Evolutionary conservation across 225 moss, liverwort and hornwort species (phyloP), one percentile per base, ranked within the genome.

Genomic region (Climacium dendroides): DNA sequence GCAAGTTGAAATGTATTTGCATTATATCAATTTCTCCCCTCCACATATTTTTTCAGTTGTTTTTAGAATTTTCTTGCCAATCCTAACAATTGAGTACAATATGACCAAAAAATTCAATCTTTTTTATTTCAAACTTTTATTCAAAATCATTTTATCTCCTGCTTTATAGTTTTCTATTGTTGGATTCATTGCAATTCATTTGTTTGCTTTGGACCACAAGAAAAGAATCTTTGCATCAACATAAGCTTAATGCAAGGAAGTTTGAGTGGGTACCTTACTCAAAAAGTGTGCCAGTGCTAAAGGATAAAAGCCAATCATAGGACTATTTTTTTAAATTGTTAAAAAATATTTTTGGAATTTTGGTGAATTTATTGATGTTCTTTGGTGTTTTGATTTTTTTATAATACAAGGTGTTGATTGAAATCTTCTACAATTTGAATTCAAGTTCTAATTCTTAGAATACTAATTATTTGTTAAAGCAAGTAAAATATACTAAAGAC

Each of bases 81-180:
- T 1, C 13, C 0, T 50, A 1, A 12, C 50, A 32, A 74, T 0
- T 5, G 1, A 19, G 1, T 50, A 74, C 0, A 0, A 1, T 74
- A 19, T 34, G 8, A 50, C 74, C 13, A 50, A 34, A 48, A 43
- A 7, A 30, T 73, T 19, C 0, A 29, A 30, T 47, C 7, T 10
- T 48, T 30, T 45, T 5, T 26, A 2, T 47, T 30, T 18, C 4
- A 16, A 30, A 7, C 1, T 30, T 74, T 47, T 32, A 48, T 30
- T 2, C 4, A 30, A 32, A 30, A 30, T 11, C 11, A 11, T 48
- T 3, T 48, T 19, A 7, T 34, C 3, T 74, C 1, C 0, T 7
- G 3, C 11, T 35, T 6, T 65, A n/a, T 3, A n/a, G 6, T 35
- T 22, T 5, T 66, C 6, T 20, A 11, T 20, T n/a, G 22, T n/a